Evolutionary conservation across 441 rosid species (phyloP).

Genomic region (Kokia cookei): DNA sequence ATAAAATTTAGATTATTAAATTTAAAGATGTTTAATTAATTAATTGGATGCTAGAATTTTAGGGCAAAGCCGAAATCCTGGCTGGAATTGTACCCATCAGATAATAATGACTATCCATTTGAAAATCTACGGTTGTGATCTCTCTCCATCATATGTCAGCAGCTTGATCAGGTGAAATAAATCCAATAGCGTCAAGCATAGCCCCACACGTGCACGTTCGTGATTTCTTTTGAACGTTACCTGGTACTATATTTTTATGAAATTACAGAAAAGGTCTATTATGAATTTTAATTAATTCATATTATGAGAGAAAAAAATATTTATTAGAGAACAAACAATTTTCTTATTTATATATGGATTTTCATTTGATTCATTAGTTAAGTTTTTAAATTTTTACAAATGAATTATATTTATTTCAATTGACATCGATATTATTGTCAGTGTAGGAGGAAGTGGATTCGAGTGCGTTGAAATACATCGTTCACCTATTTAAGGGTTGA

Average conservation of each 20-base stretch:
- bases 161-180: neutral
- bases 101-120: neutral
- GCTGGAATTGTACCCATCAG: neutral
- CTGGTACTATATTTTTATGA: too few relatives aligned
- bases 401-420: too few relatives aligned
- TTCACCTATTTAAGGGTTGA: too few relatives aligned
- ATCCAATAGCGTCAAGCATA: slow-evolving; percentile 16
- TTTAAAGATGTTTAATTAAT: neutral
- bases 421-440: accelerated
- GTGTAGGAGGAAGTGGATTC: accelerated
- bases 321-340: too few relatives aligned
- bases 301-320: too few relatives aligned
- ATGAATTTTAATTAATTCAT: too few relatives aligned
- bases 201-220: neutral
- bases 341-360: too few relatives aligned
- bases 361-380: too few relatives aligned
- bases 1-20: neutral
- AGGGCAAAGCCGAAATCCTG: neutral
- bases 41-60: neutral
- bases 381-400: too few relatives aligned
- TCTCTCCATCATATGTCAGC: neutral
- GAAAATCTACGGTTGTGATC: neutral
- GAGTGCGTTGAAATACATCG: too few relatives aligned
- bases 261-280: too few relatives aligned
- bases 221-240: neutral